Base-by-base conservation (phyloP, 495 filamentous ascomycete genomes). In the Xylaria scruposa region DNA sequence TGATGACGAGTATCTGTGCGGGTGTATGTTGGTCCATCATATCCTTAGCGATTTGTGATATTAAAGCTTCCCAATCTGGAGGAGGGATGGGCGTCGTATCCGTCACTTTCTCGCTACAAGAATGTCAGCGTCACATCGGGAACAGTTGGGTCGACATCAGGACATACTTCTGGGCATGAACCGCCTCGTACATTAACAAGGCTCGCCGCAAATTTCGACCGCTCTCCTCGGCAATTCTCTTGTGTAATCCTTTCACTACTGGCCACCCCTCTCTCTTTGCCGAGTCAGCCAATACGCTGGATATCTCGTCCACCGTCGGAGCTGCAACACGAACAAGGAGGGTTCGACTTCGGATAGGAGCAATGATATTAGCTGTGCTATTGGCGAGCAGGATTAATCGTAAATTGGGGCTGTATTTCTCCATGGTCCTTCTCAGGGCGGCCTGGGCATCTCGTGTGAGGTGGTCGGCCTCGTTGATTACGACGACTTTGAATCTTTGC, bases 381-480 rank as follows among this genome's bases (percentile, higher is more conserved):
- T 98, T 98, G 54, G 95, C 97, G 59, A 98, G 83, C 58, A 99
- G 83, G 60, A 99, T 97, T 75, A 99, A 82, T 44, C 96, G 86
- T 73, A 99, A 74, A 80, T 98, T 99, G 26, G 96, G 95, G 73
- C 91, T 94, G 83, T 99, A 99, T 85, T 99, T 99, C 84, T 99
- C 96, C 96, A 99, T 99, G 0, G 96, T 99, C 68, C 96, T 87
- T 78, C 96, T 89, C 78, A 99, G 85, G 63, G 96, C 96, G 1
- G 97, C 97, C 82, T 99, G 96, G 8, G 96, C 96, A 88, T 99
- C 96, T 53, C 96, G 84, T 0, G 92, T 97, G 60, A 99, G 84
- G 76, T 97, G 92, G 76, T 99, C 97, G n/a, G 96, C 96, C 83
- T 99, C 96, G 77, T 99, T 99, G 85, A 99, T 97, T 46, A 99